Evolutionary conservation across 768 basidiomycete species (phyloP), one percentile per base, ranked within the genome.

Genomic region (Antrodiella citrinella): DNA sequence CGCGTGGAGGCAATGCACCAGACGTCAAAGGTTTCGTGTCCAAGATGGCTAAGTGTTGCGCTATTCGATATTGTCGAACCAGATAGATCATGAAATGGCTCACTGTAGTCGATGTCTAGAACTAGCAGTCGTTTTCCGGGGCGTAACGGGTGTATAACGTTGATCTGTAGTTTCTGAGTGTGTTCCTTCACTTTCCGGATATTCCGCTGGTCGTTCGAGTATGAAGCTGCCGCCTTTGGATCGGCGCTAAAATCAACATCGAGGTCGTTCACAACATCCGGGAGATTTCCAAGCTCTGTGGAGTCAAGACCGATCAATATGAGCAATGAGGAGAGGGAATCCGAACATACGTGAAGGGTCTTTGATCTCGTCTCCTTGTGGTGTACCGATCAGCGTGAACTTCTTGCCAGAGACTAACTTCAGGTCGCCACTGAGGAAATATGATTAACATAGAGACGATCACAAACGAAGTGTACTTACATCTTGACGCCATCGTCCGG

Each of bases 51-150:
- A 49, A 23, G 20, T 41, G 9, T 9, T 39, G 25, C 22, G 19
- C 30, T 12, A 19, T 26, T 12, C 26, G 18, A 45, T 20, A 21
- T 50, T n/a, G n/a, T n/a, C n/a, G n/a, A n/a, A n/a, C n/a, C n/a
- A n/a, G n/a, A n/a, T n/a, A n/a, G 7, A 39, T 47, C 26, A 51
- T 20, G 15, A 24, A 40, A 38, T 13, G 43, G 45, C 77, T 59
- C 50, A 88, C 91, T 92, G 57, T 92, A 91, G 64, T 93, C 91
- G 49, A 93, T 81, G 62, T 93, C 91, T 7, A 95, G 73, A 0
- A 95, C 91, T 19, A 93, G 74, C 1, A 95, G 68, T 51, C 80
- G 82, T 65, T 92, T 93, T 19, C 85, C 87, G 47, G 74, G 71
- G 24, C 91, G 74, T 19, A 91, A 72, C 3, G 84, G 84, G 63